Evolutionary conservation across 164 flowering plant species (phyloP), one percentile per base, ranked within the genome.

Genomic region (Berberis vulgaris): DNA sequence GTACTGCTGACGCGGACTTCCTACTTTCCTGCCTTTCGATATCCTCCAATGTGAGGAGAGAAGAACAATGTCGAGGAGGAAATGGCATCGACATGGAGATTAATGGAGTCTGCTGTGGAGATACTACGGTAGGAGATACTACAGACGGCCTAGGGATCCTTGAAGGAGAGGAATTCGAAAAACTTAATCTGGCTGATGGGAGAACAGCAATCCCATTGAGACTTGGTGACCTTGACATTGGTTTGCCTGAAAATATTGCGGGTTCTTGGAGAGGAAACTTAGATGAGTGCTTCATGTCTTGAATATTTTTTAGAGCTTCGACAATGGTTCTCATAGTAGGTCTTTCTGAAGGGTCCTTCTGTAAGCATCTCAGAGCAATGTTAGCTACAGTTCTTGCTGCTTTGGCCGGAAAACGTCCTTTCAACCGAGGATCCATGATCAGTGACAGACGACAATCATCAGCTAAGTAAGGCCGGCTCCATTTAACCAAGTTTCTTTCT

Each of bases 191-290:
- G 2, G 87, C 83, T 3, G 82, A 71, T 1, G 77, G 79, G 1
- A 73, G 26, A 26, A 26, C 62, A 5, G 78, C 59, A 41, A 84
- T 83, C 45, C 83, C 85, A 40, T 92, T 86, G n/a, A 93, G 82
- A 69, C 98, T 93, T 2, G 92, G 86, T 1, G 97, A 93, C 66
- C 81, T 84, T 13, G 73, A 71, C 80, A 90, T 88, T 26, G 78
- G 81, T 69, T 80, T 87, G 61, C 81, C 79, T 1, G 84, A 60
- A 64, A 79, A 42, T 12, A 73, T 59, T 7, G 76, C 82, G 4
- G 98, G 98, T 62, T 94, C 96, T 78, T 86, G 96, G 65, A 94
- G 73, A 12, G 97, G 98, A 60, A 84, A 90, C 46, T 87, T 73
- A 55, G 82, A 67, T 0, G 54, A 52, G 52, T 79, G 74, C 72